Base-by-base conservation (phyloP, 345 rosid genomes). In the Eucalyptus erythrocorys region DNA sequence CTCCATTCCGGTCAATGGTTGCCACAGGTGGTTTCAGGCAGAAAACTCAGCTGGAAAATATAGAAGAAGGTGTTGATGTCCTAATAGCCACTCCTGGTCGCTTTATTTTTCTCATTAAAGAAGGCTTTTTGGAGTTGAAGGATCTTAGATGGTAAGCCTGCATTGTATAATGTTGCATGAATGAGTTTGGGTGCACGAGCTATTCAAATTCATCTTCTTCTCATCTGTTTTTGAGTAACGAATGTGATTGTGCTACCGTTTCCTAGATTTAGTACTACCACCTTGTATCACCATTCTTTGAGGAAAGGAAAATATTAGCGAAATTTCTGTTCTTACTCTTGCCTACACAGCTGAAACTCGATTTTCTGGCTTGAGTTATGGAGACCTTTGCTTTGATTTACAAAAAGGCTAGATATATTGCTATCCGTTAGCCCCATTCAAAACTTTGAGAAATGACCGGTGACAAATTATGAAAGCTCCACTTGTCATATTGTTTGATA, bases 81-180 rank as follows among this genome's bases (percentile, higher is more conserved):
- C 91, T 96, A 90, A 95, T 96, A 80, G 99, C 96, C 85, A 96
- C 99, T 17, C 99, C 99, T 26, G 99, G 99, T 91, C 98, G 99
- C 88, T 96, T 96, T 94, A 93, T 90, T 92, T 96, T 88, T 93
- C 93, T 97, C 34, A 90, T 96, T 90, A 95, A 93, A 55, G 98
- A 94, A 91, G 98, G 94, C 90, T 92, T 92, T 91, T 86, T 96
- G 94, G 90, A 93, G 89, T 90, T 96, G 89, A 89, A 92, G 90
- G 93, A 94, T 93, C 95, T 96, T 88, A 93, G 94, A 93, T 94
- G 97, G 99, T 95, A 95, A 84, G 48, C 81, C 57, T 87, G 53
- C 50, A 42, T 86, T 6, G 14, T 57, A n/a, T 47, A 88, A 88
- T 68, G 37, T 32, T 61, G 26, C 37, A 11, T 32, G 40, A 53